These are phyloP conservation scores for Pelargonium australe DNA, from an alignment of 441 rosid species.

Conservation along the genomic window DNA sequence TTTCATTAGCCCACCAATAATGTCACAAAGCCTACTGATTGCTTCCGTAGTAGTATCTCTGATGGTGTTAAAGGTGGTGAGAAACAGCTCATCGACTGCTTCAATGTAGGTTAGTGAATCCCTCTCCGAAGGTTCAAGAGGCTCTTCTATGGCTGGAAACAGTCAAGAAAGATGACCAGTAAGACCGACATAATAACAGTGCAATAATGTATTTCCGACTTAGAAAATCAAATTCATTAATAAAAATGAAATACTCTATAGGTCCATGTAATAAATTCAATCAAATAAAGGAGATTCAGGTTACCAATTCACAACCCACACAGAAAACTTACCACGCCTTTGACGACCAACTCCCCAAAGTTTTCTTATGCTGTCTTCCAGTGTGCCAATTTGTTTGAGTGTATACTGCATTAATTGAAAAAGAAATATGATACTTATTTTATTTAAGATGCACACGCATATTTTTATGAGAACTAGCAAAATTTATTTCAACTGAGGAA, in stretches of 20 bases:
- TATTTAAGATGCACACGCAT: constrained; percentile 4
- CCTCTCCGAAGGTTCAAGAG: constrained; percentile 36
- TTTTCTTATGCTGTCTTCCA: constrained; percentile 74
- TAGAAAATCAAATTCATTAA: background rate
- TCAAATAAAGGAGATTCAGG: constrained; percentile 10
- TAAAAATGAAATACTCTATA: background rate
- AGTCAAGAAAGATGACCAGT: constrained; percentile 10
- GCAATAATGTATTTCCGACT: background rate
- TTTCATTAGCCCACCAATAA: constrained; percentile 56
- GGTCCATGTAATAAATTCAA: background rate
- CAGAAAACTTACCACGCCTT: constrained; percentile 39
- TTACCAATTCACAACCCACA: constrained; percentile 16
- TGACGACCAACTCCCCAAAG: constrained; percentile 50
- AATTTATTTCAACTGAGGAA: background rate
- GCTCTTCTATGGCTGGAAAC: constrained; percentile 37
- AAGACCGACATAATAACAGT: constrained; percentile 4
- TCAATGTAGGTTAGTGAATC: constrained; percentile 50
- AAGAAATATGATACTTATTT: constrained; percentile 12
- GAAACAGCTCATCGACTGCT: constrained; percentile 78
- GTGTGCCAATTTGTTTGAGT: constrained; percentile 59
- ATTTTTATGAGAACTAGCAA: background rate
- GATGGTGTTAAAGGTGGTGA: constrained; percentile 68
- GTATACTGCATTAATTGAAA: constrained; percentile 51
- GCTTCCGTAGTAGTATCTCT: constrained; percentile 54
- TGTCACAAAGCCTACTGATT: constrained; percentile 54